Evolutionary conservation across 495 filamentous ascomycete genomes (phyloP), one percentile per base, ranked within the genome.

Genomic region (Tuber brumale): DNA sequence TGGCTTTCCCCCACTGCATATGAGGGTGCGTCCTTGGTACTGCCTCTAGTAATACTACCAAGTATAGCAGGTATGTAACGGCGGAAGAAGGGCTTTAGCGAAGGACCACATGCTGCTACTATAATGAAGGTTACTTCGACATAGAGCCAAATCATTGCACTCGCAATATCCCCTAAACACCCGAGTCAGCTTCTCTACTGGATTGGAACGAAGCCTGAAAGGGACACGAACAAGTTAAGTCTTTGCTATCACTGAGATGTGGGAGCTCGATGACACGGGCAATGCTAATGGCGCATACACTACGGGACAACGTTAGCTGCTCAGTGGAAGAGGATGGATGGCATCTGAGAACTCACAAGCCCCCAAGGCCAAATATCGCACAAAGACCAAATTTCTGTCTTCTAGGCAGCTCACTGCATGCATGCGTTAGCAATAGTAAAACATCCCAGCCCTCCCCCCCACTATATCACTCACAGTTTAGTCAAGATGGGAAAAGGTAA

Each of bases 151-250:
- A 75, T 16, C 5, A 75, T 48, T 7, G 69, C 44, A 42, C 46
- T 41, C 16, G 74, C 42, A 27, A 72, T 31, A 37, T 75, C 69
- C 74, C 74, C 74, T 75, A 41, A 27, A 71, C 10, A 66, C 4
- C 27, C 3, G 57, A 18, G 27, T 66, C 57, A 66, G 27, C 12
- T 35, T 66, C 57, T 35, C 57, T 7, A 2, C 57, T 66, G n/a
- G 12, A 61, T 61, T 31, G 9, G 27, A 66, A 18, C n/a, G 4
- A 66, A 31, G 14, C 27, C 27, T 3, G 57, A 27, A 66, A 35
- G 37, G 12, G 19, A n/a, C 57, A 71, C 74, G 21, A 57, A 71
- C 74, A 75, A 8, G 74, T 51, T 18, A 75, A 61, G 31, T 75
- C 74, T 16, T 45, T 46, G 23, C n/a, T 75, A 21, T 51, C n/a